A percentile compares a stretch with the other conserved stretches of the same genome.
Evolutionary conservation across 2,329 filamentous ascomycete species (phyloP).

Genomic region (Cladobotryum mycophilum): DNA sequence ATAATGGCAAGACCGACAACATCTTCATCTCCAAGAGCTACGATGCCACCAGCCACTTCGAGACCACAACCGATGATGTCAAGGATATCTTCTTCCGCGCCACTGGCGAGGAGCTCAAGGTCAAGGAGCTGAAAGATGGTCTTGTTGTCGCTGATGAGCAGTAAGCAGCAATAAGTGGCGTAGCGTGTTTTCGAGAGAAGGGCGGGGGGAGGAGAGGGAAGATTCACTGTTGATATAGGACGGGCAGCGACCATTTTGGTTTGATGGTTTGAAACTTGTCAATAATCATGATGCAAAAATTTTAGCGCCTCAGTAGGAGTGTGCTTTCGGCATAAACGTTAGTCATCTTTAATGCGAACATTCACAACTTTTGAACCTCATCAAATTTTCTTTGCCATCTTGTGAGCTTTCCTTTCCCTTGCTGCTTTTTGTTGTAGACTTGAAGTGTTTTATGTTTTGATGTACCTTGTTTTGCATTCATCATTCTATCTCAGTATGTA

Average conservation of each 20-base stretch:
- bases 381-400: neutral
- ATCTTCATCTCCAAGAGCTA: constrained; percentile 99
- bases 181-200: neutral
- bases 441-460: constrained; percentile 6
- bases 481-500: constrained; percentile 4
- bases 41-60: constrained; percentile 95
- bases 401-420: no score
- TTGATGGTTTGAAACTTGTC: constrained; percentile 8
- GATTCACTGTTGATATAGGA: neutral
- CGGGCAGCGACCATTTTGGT: constrained; percentile 2
- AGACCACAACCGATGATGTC: constrained; percentile 86
- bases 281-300: constrained; percentile 11
- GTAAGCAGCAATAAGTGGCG: constrained; percentile 22
- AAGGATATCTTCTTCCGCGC: constrained; percentile 85
- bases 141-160: constrained; percentile 67
- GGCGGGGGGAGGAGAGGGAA: neutral
- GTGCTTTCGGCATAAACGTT: neutral
- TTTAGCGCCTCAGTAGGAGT: neutral
- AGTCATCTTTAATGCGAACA: neutral
- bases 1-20: constrained; percentile 76
- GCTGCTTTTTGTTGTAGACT: neutral
- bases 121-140: constrained; percentile 79
- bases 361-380: neutral
- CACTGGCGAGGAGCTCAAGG: constrained; percentile 76
- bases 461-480: constrained; percentile 1